phyloP scores from a whole-genome alignment of 345 rosid genomes.

The Aquilaria sinensis region DNA sequence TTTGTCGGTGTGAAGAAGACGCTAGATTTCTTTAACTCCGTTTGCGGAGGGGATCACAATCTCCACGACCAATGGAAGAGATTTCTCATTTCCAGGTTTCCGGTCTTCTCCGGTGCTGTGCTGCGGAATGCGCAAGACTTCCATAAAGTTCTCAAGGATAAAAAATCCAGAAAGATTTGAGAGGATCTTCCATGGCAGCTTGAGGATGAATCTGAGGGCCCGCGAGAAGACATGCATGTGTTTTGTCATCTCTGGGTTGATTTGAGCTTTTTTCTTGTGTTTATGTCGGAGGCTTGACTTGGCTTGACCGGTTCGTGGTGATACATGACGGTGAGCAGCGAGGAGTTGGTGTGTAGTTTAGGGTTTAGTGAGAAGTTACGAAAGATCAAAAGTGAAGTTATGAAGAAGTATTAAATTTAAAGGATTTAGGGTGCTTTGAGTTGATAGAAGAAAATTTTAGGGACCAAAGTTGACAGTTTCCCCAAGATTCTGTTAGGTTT shows the following conservation, averaged over 20 bases:
- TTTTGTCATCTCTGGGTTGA: background rate
- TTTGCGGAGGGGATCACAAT: conserved; percentile 61
- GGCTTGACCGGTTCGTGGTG: too few species aligned
- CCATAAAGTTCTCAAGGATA: conserved; percentile 26
- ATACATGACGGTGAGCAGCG: too few species aligned
- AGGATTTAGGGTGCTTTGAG: too few species aligned
- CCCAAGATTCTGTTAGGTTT: too few species aligned
- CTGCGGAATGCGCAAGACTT: conserved; percentile 18
- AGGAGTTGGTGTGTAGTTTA: too few species aligned
- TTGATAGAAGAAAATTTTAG: too few species aligned
- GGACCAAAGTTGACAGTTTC: too few species aligned
- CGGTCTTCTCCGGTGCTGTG: conserved; percentile 11
- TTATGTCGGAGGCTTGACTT: background rate
- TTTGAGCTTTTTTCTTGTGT: background rate
- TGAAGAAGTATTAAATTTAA: too few species aligned
- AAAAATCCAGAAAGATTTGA: conserved; percentile 46
- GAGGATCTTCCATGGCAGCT: conserved; percentile 46
- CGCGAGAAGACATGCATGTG: background rate
- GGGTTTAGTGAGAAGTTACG: too few species aligned
- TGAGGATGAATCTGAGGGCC: conserved; percentile 23
- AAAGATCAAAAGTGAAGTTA: too few species aligned
- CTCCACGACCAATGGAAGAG: conserved; percentile 58
- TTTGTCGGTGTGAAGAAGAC: conserved; percentile 35
- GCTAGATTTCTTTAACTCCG: conserved; percentile 38
- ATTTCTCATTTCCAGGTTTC: conserved; percentile 18